phyloP scores from a whole-genome alignment of 148 eudicot species.

The Cornus suecica region DNA sequence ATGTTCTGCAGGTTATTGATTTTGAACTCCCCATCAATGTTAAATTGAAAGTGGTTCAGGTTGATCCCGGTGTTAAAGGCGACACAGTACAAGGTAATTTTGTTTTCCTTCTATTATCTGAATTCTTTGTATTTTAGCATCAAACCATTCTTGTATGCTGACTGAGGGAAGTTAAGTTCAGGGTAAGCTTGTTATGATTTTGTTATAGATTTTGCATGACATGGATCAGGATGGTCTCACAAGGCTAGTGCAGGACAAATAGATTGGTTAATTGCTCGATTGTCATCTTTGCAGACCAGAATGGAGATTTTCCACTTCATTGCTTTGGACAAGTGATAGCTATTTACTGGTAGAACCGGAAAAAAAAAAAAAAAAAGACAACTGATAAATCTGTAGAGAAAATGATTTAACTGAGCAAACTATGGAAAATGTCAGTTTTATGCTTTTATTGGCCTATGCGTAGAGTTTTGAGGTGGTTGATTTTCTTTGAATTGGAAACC shows the following conservation, averaged over 20 bases:
- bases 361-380: too few species aligned
- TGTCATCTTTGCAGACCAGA: not conserved
- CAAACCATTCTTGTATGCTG: not conserved
- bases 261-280: not conserved
- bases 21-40: conserved; percentile 81
- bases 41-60: conserved; percentile 67
- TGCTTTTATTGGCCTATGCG: not conserved
- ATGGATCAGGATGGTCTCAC: not conserved
- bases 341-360: too few species aligned
- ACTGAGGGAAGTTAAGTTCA: not conserved
- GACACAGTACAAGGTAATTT: conserved; percentile 42
- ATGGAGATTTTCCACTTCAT: not conserved
- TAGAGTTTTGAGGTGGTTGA: not conserved
- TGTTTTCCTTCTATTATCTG: not conserved
- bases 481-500: not conserved
- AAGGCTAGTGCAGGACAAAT: not conserved
- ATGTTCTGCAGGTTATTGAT: conserved; percentile 65
- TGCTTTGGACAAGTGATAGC: not conserved
- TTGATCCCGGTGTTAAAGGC: conserved; percentile 82
- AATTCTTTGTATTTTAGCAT: not conserved
- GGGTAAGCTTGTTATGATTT: not conserved
- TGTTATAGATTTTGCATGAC: not conserved
- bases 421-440: not conserved
- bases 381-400: not conserved
- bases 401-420: not conserved